Base-by-base conservation (phyloP, 2,329 filamentous ascomycete species). In the Curvularia verruculosa region DNA sequence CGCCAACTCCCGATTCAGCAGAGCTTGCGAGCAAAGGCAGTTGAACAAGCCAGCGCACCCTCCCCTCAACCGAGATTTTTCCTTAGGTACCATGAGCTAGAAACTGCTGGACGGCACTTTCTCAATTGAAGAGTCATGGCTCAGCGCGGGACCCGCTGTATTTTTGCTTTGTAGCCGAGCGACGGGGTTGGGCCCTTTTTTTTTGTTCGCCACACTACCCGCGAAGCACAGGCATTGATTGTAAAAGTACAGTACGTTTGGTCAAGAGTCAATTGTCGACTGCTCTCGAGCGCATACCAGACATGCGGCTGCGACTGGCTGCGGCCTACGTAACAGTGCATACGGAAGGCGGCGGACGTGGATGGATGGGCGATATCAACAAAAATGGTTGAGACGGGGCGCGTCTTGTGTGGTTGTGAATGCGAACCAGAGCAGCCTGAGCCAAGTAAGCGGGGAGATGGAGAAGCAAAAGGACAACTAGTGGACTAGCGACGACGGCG, bases 401-500 rank as follows among this genome's bases (percentile, higher is more conserved):
- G 19, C 19, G 19, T 48, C 34, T n/a, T n/a, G n/a, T n/a, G 31
- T 48, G 43, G 8, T 28, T 43, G 29, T 49, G 50, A 51, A 13
- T 39, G 46, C 40, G 29, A 34, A 58, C 54, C 58, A 52, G 44
- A 56, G 52, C 46, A 57, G 40, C 40, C 6, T 43, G 53, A 47
- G 49, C 24, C 31, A 24, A 24, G 49, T 28, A 21, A 19, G 65
- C 54, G 59, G 39, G 63, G 59, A 59, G 51, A 19, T 55, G 50
- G 47, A 49, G 61, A 54, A 52, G 39, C 49, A 54, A 60, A 60
- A 63, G 51, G 54, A 54, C 51, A 54, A 50, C 45, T 48, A 52
- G 52, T 37, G 12, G 59, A 57, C 53, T 60, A 63, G 56, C 49
- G 45, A 62, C 61, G 64, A 67, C 62, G 64, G 64, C 63, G 59